Evolutionary conservation across 1,284 basidiomycete genomes (phyloP).

Genomic region (Leccinum laetum): DNA sequence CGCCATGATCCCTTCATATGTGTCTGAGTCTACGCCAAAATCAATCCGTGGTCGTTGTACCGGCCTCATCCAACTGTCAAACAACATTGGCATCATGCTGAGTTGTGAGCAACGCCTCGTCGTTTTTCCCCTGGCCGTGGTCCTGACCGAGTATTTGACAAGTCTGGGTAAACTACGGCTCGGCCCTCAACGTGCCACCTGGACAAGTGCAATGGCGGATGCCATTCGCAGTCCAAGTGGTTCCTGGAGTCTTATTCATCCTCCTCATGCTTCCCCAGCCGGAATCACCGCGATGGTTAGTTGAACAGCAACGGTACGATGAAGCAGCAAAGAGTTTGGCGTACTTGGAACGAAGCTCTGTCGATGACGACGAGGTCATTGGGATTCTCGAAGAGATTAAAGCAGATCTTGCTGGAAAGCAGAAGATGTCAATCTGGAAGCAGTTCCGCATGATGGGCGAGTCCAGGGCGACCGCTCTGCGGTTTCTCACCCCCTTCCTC

Average conservation of each 20-base stretch:
- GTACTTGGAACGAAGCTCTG: slow-evolving; percentile 40
- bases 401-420: slow-evolving; percentile 47
- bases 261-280: slow-evolving; percentile 50
- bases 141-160: slow-evolving; percentile 13
- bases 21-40: slow-evolving; percentile 57
- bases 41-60: slow-evolving; percentile 58
- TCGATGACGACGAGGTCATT: slow-evolving; percentile 41
- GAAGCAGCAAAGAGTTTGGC: slow-evolving; percentile 50
- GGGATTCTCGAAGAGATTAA: slow-evolving; percentile 52
- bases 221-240: slow-evolving; percentile 54
- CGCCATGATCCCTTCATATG: slow-evolving; percentile 55
- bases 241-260: slow-evolving; percentile 52
- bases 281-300: slow-evolving; percentile 64
- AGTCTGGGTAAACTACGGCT: slow-evolving; percentile 52
- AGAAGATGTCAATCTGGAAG: slow-evolving; percentile 34
- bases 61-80: slow-evolving; percentile 53
- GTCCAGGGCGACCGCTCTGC: slow-evolving; percentile 41
- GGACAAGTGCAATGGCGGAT: slow-evolving; percentile 53
- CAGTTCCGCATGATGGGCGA: slow-evolving; percentile 47
- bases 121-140: background rate
- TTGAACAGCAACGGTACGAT: slow-evolving; percentile 50
- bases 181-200: slow-evolving; percentile 34
- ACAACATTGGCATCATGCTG: slow-evolving; percentile 50
- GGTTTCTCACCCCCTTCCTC: slow-evolving; percentile 46
- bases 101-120: slow-evolving; percentile 39